Evolutionary conservation across 306 rosid genomes (phyloP).

Genomic region (Ammopiptanthus mongolicus): DNA sequence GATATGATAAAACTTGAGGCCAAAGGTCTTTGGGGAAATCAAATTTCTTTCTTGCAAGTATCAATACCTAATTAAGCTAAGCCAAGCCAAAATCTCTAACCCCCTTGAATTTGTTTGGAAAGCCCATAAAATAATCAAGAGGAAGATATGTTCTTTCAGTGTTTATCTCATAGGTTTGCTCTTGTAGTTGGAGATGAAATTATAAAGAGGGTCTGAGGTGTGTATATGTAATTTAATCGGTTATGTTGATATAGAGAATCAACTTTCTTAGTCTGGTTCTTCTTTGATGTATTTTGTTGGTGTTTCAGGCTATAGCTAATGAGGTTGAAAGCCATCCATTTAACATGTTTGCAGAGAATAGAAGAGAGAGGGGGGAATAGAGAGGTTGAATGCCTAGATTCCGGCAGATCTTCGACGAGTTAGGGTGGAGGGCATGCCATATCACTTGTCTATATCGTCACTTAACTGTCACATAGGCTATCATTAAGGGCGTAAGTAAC

Average conservation of each 20-base stretch:
- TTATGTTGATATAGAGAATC: background rate
- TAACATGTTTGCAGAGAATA: too few relatives aligned
- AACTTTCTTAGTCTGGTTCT: background rate
- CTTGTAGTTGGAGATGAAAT: slow-evolving; percentile 34
- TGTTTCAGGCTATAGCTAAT: slow-evolving; percentile 40
- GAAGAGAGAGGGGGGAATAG: too few relatives aligned
- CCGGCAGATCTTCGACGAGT: too few relatives aligned
- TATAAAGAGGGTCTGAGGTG: slow-evolving; percentile 55
- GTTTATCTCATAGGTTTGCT: slow-evolving; percentile 27
- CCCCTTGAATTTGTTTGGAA: slow-evolving; percentile 51
- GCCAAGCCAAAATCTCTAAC: slow-evolving; percentile 15
- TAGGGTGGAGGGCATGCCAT: too few relatives aligned
- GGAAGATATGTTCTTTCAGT: slow-evolving; percentile 38
- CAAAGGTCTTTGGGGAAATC: slow-evolving; percentile 50
- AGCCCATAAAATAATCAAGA: slow-evolving; percentile 31
- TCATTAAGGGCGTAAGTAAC: too few relatives aligned
- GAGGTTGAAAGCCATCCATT: too few relatives aligned
- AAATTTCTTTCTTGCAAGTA: slow-evolving; percentile 33
- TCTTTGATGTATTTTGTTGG: background rate
- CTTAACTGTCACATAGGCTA: too few relatives aligned
- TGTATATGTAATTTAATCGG: background rate
- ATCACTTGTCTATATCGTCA: too few relatives aligned
- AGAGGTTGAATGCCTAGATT: too few relatives aligned
- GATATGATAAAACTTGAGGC: slow-evolving; percentile 39
- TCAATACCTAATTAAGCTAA: slow-evolving; percentile 46